Base-by-base conservation (phyloP, 345 rosid genomes). In the Linum usitatissimum region DNA sequence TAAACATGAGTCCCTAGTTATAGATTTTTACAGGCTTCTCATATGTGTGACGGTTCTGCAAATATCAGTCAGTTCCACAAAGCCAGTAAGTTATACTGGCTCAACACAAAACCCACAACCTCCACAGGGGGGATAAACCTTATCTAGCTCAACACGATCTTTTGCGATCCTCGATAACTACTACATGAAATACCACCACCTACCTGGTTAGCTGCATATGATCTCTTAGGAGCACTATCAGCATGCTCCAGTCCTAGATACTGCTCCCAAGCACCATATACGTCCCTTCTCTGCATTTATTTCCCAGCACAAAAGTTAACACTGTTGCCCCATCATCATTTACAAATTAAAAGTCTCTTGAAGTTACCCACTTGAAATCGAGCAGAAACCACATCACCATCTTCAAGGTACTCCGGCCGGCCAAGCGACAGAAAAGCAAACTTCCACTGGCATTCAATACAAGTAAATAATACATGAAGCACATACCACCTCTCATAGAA, bases 191-290 rank as follows among this genome's bases (percentile, higher is more conserved):
- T 21, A 31, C 49, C n/a, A 23, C 51, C 9, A 57, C 71, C 23
- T 30, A 86, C 99, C 92, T 90, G 97, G 75, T 83, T 86, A 65
- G 87, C 82, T 0, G 86, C 69, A 72, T 84, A 77, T 40, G 95
- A 78, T 68, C 92, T 81, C 72, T 83, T 87, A 55, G 96, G 97
- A 48, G 79, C 61, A 62, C 77, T 93, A 75, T 87, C 97, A 34
- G 88, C 53, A 62, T 93, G 99, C 77, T 93, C 99, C 78, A 93
- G 76, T 45, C 99, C 97, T 6, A 93, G 97, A 63, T 93, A 90
- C 75, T 90, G 95, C 84, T 90, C 96, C 92, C 90, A 90, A 59
- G 95, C 92, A 62, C 99, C 95, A 65, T 93, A 84, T 14, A 90
- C 92, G 64, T 87, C 97, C 71, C 88, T 81, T 73, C 87, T 83